Percentiles rank a stretch among this genome's conserved stretches.
Evolutionary conservation across 139 green algal genomes (phyloP).

Genomic region (Asterochloris erici): DNA sequence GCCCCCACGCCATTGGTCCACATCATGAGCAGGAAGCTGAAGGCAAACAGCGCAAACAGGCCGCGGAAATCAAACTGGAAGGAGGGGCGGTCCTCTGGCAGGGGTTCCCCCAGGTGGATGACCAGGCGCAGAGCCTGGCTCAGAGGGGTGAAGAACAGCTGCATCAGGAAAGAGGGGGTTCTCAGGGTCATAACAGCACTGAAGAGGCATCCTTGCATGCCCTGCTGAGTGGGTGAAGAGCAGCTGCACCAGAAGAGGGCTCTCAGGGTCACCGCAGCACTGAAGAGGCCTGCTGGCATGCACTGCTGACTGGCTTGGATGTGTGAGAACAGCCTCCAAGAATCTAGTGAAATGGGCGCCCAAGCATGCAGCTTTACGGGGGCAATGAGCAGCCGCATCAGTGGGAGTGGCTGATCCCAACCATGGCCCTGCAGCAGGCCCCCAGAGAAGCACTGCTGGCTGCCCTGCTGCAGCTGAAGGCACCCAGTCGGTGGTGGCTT

Average conservation of each 20-base stretch:
- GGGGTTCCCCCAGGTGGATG: constrained; percentile 53
- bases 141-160: constrained; percentile 69
- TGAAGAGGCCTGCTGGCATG: neutral
- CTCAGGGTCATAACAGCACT: neutral
- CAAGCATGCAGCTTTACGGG: too few relatives aligned
- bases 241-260: neutral
- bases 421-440: too few relatives aligned
- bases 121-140: constrained; percentile 49
- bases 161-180: neutral
- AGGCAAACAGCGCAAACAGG: constrained; percentile 47
- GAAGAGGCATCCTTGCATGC: neutral
- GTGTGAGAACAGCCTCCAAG: too few relatives aligned
- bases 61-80: constrained; percentile 23
- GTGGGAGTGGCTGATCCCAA: too few relatives aligned
- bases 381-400: too few relatives aligned
- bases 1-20: constrained; percentile 70
- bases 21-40: constrained; percentile 60
- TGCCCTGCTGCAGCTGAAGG: too few relatives aligned
- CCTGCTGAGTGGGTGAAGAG: neutral
- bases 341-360: too few relatives aligned
- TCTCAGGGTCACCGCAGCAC: neutral
- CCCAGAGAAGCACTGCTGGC: too few relatives aligned
- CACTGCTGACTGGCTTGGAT: too few relatives aligned
- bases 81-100: constrained; percentile 26
- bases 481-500: too few relatives aligned